A percentile compares a stretch with the other conserved stretches of the same genome.
phyloP scores from a whole-genome alignment of 805 yeast genomes.

The Candida sithepensis region DNA sequence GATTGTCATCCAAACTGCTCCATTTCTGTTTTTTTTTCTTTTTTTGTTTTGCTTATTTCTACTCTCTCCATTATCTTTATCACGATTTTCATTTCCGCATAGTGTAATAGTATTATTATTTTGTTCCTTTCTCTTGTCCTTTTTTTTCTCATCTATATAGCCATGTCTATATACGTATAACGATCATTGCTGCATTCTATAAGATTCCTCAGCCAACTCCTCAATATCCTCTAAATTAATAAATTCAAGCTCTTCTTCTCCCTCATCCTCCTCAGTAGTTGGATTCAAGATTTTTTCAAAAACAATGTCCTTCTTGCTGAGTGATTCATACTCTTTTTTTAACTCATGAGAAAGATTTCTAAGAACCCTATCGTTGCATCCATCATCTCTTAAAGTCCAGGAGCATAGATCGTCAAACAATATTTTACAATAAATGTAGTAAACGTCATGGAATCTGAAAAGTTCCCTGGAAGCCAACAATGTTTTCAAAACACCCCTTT shows the following conservation, averaged over 20 bases:
- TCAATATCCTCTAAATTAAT: constrained; percentile 56
- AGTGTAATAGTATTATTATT: not conserved
- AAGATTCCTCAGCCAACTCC: constrained; percentile 50
- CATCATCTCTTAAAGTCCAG: constrained; percentile 62
- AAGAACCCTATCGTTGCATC: constrained; percentile 54
- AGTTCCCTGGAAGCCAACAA: constrained; percentile 63
- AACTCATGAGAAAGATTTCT: constrained; percentile 67
- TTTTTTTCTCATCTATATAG: not conserved
- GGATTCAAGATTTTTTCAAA: constrained; percentile 47
- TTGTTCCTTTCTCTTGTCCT: not conserved
- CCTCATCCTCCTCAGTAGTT: constrained; percentile 38
- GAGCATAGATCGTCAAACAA: constrained; percentile 73
- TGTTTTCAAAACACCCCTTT: constrained; percentile 55
- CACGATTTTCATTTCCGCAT: not conserved
- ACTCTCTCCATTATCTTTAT: not conserved
- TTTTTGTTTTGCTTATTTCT: not conserved
- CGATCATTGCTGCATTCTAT: constrained; percentile 7
- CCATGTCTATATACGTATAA: not conserved
- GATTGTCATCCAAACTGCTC: not conserved
- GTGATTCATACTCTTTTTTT: constrained; percentile 35
- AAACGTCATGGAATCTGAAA: constrained; percentile 79
- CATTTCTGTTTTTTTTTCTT: not conserved
- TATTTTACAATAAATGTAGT: constrained; percentile 77
- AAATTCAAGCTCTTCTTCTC: constrained; percentile 37
- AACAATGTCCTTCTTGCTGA: constrained; percentile 45